Base-by-base conservation (phyloP, 2,329 filamentous ascomycete genomes). In the Dactylellina cionopaga region DNA sequence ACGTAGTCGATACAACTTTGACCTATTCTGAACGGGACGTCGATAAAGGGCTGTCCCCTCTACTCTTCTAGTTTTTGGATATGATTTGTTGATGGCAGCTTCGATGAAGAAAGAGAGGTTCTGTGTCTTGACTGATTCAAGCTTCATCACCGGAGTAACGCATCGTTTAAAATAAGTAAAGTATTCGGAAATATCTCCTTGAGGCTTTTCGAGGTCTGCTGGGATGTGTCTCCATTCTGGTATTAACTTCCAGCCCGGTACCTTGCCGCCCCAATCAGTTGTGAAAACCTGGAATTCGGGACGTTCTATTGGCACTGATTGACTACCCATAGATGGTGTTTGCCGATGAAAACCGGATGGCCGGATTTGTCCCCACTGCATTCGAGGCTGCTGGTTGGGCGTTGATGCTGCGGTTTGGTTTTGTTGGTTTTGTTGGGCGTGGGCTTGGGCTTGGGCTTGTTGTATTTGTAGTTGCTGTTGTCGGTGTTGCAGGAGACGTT, bases 1-100 rank as follows among this genome's bases (percentile, higher is more conserved):
- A 7, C 91, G 88, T 15, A 96, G 77, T 10, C 92, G 90, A 77
- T 89, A 89, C 6, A 71, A 15, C 19, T 71, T 71, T 1, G 66
- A 64, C 27, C 58, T 19, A 11, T 59, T 58, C 13, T 29, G 29
- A 35, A 71, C 51, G 1, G 58, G 58, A n/a, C 66, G 66, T 10
- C 39, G 6, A 13, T 58, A 52, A 11, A 56, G 27, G 7, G 58
- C 56, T 4, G 51, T 64, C 7, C 66, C 66, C 10, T 64, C 66
- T 1, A 31, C 44, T 10, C 58, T 41, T 6, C 52, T 58, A 10
- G 17, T n/a, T 17, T 64, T 71, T 2, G 27, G 44, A 22, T 44
- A 46, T 13, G 66, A 63, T 25, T 59, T 71, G 24, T 49, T 29
- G 6, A 71, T 24, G 7, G 58, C 46, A 10, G 7, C 49, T 6